Conservation (phyloP, 2,329 filamentous ascomycete genomes). For the Aschersonia sp. region DNA sequence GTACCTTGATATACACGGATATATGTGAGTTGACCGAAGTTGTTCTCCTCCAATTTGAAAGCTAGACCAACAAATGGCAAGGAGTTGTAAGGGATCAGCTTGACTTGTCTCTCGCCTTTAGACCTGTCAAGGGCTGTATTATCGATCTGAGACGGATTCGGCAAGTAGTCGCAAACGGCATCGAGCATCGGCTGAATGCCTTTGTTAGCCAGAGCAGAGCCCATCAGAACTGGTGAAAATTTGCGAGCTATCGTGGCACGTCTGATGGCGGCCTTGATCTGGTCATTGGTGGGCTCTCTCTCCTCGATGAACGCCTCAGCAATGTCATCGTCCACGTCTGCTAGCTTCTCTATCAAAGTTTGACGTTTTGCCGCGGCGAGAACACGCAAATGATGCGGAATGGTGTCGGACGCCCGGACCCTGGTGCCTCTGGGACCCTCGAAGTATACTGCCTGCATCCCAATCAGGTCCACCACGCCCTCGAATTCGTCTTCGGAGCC, state of each 20-base stretch:
- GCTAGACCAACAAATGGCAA: conserved; percentile 89
- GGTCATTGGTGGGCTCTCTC: conserved; percentile 57
- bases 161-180: conserved; percentile 88
- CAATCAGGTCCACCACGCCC: conserved; percentile 82
- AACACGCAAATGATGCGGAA: conserved; percentile 66
- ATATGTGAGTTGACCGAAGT: conserved; percentile 95
- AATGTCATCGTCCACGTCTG: conserved; percentile 96
- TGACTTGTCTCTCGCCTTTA: conserved; percentile 63
- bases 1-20: conserved; percentile 95
- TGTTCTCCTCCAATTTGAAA: conserved; percentile 98
- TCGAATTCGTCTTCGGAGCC: conserved; percentile 82
- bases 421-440: conserved; percentile 70
- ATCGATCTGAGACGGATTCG: conserved; percentile 77
- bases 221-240: conserved; percentile 94
- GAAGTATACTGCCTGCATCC: conserved; percentile 89
- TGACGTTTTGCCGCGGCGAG: conserved; percentile 70
- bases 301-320: conserved; percentile 91
- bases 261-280: conserved; percentile 87
- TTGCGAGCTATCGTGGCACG: conserved; percentile 77
- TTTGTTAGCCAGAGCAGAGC: conserved; percentile 88
- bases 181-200: conserved; percentile 93
- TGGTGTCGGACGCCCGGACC: conserved; percentile 59
- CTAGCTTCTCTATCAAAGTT: conserved; percentile 82
- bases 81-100: conserved; percentile 84
- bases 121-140: conserved; percentile 80